Percentiles rank a stretch among this genome's conserved stretches.
phyloP scores from a whole-genome alignment of 1,284 basidiomycete species.

The Sporisorium scitamineum region DNA sequence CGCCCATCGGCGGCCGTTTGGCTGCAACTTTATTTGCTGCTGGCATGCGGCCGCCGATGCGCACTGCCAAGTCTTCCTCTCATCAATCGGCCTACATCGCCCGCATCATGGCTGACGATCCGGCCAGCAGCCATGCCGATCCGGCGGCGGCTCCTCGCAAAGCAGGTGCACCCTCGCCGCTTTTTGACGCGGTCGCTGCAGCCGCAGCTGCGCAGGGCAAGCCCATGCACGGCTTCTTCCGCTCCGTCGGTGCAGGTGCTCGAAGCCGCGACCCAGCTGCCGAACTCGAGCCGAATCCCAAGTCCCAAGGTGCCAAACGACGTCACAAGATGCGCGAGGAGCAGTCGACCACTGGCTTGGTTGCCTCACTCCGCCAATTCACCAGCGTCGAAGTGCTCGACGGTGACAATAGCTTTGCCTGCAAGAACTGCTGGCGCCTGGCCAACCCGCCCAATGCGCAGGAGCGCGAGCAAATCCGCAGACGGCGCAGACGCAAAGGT shows the following conservation, averaged over 20 bases:
- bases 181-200: conserved; percentile 28
- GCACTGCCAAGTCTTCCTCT: conserved; percentile 32
- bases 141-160: conserved; percentile 15
- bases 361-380: conserved; percentile 81
- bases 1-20: conserved; percentile 13
- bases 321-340: conserved; percentile 41
- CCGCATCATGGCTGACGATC: conserved; percentile 48
- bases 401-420: conserved; percentile 92
- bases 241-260: conserved; percentile 22
- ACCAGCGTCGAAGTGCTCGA: conserved; percentile 90
- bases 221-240: conserved; percentile 34
- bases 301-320: conserved; percentile 39
- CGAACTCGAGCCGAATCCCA: conserved; percentile 43
- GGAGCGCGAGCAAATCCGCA: conserved; percentile 66
- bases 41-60: conserved; percentile 33
- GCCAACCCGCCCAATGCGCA: conserved; percentile 73
- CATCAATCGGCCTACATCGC: conserved; percentile 51
- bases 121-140: conserved; percentile 11
- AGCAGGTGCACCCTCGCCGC: conserved; percentile 24
- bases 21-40: conserved; percentile 7
- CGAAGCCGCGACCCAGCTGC: conserved; percentile 19
- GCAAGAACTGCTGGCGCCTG: conserved; percentile 90
- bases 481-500: conserved; percentile 67
- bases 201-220: conserved; percentile 28
- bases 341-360: conserved; percentile 69